phyloP scores from a whole-genome alignment of 768 basidiomycete species.

The Pleurotus ostreatus region DNA sequence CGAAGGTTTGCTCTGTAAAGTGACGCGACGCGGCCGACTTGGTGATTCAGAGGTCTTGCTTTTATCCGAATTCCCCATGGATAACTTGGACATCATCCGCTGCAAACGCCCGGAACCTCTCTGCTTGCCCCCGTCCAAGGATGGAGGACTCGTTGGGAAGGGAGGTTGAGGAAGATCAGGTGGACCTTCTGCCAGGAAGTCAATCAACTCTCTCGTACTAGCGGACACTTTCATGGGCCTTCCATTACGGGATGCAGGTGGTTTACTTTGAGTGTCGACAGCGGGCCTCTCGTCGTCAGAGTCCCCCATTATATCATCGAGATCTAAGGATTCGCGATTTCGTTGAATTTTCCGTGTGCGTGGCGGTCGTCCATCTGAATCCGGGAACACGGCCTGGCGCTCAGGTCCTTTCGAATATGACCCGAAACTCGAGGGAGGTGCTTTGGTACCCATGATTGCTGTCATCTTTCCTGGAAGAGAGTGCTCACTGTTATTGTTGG shows the following conservation, averaged over 20 bases:
- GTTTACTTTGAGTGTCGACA: constrained; percentile 16
- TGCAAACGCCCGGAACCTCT: constrained; percentile 63
- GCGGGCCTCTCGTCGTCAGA: constrained; percentile 55
- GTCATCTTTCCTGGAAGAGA: not conserved
- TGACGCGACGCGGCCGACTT: not conserved
- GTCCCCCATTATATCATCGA: constrained; percentile 72
- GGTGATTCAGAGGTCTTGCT: constrained; percentile 7
- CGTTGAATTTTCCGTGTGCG: constrained; percentile 49
- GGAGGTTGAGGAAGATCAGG: constrained; percentile 33
- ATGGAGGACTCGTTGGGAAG: constrained; percentile 38
- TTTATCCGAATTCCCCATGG: constrained; percentile 42
- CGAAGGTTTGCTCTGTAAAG: constrained; percentile 9
- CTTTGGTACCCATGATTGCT: not conserved
- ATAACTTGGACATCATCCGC: constrained; percentile 80
- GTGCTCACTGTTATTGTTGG: constrained; percentile 12
- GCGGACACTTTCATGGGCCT: constrained; percentile 30
- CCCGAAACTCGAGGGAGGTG: not conserved
- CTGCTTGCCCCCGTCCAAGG: constrained; percentile 52
- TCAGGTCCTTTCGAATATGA: not conserved
- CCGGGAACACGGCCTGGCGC: not conserved
- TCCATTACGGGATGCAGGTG: constrained; percentile 18
- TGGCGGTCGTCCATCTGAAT: constrained; percentile 24
- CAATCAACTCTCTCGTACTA: constrained; percentile 51
- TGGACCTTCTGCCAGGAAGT: constrained; percentile 52
- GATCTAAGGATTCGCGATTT: constrained; percentile 65